Evolutionary conservation across 2,329 filamentous ascomycete species (phyloP).

Genomic region (Chrysosporium keratinophilum): DNA sequence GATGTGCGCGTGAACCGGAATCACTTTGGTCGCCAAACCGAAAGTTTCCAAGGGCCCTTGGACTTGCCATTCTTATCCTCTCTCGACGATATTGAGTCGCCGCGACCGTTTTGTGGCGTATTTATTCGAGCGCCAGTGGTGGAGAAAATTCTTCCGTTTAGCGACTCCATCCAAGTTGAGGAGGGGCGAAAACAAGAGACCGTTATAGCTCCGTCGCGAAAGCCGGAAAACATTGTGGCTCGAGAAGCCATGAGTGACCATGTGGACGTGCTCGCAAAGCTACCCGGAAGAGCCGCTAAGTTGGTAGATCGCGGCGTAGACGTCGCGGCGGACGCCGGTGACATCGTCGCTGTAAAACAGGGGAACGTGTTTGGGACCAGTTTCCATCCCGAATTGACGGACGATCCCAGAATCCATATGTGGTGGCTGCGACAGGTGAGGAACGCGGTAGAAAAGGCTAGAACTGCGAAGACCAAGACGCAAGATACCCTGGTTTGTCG

Average conservation of each 20-base stretch:
- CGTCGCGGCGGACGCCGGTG: slow-evolving; percentile 40
- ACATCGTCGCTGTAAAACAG: slow-evolving; percentile 82
- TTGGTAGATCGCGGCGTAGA: slow-evolving; percentile 38
- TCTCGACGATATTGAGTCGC: slow-evolving; percentile 20
- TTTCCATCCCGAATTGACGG: slow-evolving; percentile 89
- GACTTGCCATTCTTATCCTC: slow-evolving; percentile 57
- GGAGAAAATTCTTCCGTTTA: slow-evolving; percentile 58
- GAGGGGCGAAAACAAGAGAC: slow-evolving; percentile 42
- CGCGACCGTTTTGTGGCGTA: slow-evolving; percentile 59
- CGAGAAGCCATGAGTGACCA: slow-evolving; percentile 37
- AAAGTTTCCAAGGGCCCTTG: slow-evolving; percentile 74
- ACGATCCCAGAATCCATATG: slow-evolving; percentile 74
- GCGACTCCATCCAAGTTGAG: slow-evolving; percentile 41
- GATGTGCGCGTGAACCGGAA: slow-evolving; percentile 87
- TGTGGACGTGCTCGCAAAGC: slow-evolving; percentile 50
- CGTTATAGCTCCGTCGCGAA: slow-evolving; percentile 48
- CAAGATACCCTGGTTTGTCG: slow-evolving; percentile 7
- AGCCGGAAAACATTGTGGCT: slow-evolving; percentile 35
- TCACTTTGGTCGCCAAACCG: slow-evolving; percentile 85
- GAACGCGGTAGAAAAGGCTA: slow-evolving; percentile 29
- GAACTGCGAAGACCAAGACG: not conserved
- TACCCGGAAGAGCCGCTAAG: slow-evolving; percentile 44
- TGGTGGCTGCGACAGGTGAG: slow-evolving; percentile 81
- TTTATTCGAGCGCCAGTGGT: slow-evolving; percentile 95
- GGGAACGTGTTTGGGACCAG: slow-evolving; percentile 89